Base-by-base conservation (phyloP, 257 asterid species). In the Lycium ferocissimum region DNA sequence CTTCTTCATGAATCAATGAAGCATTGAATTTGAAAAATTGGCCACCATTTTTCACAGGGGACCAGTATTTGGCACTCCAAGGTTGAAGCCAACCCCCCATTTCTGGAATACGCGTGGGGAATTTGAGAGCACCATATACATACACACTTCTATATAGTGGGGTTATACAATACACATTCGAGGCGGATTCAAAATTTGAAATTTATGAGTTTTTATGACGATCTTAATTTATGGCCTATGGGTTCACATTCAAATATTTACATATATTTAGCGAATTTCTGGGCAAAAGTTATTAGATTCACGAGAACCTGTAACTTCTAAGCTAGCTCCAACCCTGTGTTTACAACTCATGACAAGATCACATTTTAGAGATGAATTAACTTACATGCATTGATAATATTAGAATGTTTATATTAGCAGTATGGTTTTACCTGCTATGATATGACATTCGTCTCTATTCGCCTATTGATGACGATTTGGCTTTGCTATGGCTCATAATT, bases 1-100 rank as follows among this genome's bases (percentile, higher is more conserved):
- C 82, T 76, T 76, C 26, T 54, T 76, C 26, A 76, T 12, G 82
- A 76, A 76, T 76, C 82, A 26, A 76, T 53, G 82, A 37, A 26
- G 47, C 82, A 76, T 26, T 76, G 22, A 51, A 51, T 76, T 7
- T 76, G 63, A 7, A 76, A 51, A 76, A 72, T 1, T 76, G 82
- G 63, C 49, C 82, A 76, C 63, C 82, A 51, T 13, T 76, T 51
- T 22, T 8, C 1, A 40, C 0, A 26, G 12, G 8, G 14, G 20
- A 26, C 81, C 81, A 71, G 3, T 75, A 47, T 22, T 22, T 72
- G 62, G 62, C 58, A 73, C 81, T 72, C 81, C 4, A 75, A 22
- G 49, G 61, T 0, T 49, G 62, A 75, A 49, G 45, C 62, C 81
- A 6, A n/a, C 33, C 62, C 11, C 43, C 45, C 22, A 49, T 62